phyloP scores from a whole-genome alignment of 2,329 filamentous ascomycete species.

The Fonsecaea monophora region DNA sequence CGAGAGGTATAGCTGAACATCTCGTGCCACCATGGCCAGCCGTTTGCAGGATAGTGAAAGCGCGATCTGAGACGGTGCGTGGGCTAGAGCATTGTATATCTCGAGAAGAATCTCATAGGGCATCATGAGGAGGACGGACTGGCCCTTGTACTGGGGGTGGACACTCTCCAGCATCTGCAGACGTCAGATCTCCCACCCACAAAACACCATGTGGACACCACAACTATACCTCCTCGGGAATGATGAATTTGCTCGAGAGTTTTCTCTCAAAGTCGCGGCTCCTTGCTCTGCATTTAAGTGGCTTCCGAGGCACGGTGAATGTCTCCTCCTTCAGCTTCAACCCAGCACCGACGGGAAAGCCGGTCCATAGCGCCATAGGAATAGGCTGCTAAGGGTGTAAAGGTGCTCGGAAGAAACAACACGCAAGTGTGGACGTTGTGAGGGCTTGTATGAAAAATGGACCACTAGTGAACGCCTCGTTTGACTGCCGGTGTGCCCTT shows the following conservation, averaged over 20 bases:
- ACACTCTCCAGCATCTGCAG: constrained; percentile 20
- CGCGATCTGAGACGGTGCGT: constrained; percentile 38
- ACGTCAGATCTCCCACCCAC: neutral
- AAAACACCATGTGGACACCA: neutral
- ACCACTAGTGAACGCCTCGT: neutral
- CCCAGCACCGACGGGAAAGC: constrained; percentile 27
- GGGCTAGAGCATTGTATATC: constrained; percentile 35
- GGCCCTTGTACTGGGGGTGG: neutral
- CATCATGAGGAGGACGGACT: constrained; percentile 33
- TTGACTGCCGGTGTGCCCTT: neutral
- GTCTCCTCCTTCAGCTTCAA: neutral
- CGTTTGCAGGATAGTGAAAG: constrained; percentile 41
- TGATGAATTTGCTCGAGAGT: constrained; percentile 30
- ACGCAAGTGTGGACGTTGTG: neutral
- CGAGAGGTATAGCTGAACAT: constrained; percentile 35
- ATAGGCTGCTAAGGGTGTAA: neutral
- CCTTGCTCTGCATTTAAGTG: constrained; percentile 34
- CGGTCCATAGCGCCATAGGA: constrained; percentile 34
- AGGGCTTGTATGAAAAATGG: neutral
- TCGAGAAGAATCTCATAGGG: constrained; percentile 38
- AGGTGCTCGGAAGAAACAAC: neutral
- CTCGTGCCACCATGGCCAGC: constrained; percentile 31
- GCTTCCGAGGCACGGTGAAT: constrained; percentile 14
- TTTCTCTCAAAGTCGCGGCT: constrained; percentile 38
- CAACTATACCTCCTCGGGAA: constrained; percentile 31